phyloP scores from a whole-genome alignment of 2,329 filamentous ascomycete genomes.

The Cordyceps tenuipes region DNA sequence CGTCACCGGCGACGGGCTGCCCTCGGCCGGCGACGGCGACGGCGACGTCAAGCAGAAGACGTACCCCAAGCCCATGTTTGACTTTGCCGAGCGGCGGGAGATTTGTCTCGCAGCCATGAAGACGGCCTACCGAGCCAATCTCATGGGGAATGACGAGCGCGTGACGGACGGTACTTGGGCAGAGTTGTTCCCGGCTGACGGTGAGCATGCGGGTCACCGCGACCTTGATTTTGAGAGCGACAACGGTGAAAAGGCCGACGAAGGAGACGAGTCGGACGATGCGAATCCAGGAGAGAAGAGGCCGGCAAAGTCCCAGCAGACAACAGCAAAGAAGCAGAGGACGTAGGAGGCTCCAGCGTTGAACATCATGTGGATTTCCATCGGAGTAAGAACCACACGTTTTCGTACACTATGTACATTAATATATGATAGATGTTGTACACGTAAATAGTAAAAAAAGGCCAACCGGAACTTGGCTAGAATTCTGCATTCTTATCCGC shows the following conservation, averaged over 20 bases:
- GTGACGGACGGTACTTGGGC: slow-evolving; percentile 54
- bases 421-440: slow-evolving; percentile 6
- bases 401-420: slow-evolving; percentile 16
- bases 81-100: slow-evolving; percentile 55
- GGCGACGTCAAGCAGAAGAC: slow-evolving; percentile 30
- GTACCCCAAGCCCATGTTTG: slow-evolving; percentile 72
- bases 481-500: slow-evolving; percentile 19
- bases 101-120: slow-evolving; percentile 62
- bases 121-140: slow-evolving; percentile 54
- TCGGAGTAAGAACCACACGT: neutral
- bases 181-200: slow-evolving; percentile 33
- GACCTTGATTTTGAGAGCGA: slow-evolving; percentile 25
- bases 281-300: slow-evolving; percentile 18
- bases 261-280: slow-evolving; percentile 18
- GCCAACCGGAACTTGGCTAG: slow-evolving; percentile 19
- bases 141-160: slow-evolving; percentile 55
- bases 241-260: slow-evolving; percentile 25
- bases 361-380: neutral
- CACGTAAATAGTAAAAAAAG: neutral
- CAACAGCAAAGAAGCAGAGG: slow-evolving; percentile 16
- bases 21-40: slow-evolving; percentile 18
- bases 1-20: slow-evolving; percentile 46
- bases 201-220: slow-evolving; percentile 30
- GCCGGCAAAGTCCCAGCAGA: slow-evolving; percentile 11
- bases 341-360: slow-evolving; percentile 16